Conservation (phyloP, 768 basidiomycete genomes). For the Tricholomella constricta region DNA sequence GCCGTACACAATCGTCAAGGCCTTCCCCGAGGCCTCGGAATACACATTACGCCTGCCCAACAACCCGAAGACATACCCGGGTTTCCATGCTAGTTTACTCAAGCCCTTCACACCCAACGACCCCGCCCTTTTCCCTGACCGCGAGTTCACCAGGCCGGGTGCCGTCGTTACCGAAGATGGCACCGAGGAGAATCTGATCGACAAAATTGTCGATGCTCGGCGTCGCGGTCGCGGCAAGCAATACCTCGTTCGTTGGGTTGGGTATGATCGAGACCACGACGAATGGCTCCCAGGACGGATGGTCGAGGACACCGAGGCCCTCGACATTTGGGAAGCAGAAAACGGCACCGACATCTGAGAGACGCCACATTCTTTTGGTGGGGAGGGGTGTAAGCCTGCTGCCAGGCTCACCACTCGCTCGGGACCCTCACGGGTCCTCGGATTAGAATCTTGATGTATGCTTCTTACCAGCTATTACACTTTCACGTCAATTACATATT, state of each 20-base stretch:
- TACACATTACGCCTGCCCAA: constrained; percentile 11
- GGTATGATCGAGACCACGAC: constrained; percentile 25
- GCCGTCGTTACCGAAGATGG: constrained; percentile 28
- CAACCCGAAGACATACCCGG: background rate
- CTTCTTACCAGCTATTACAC: too few relatives aligned
- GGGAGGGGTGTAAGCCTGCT: constrained; percentile 16
- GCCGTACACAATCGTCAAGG: constrained; percentile 19
- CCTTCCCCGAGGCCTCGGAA: constrained; percentile 6
- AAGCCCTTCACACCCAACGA: constrained; percentile 7
- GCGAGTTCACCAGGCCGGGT: constrained; percentile 13
- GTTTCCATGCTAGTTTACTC: background rate
- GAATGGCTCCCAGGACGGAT: constrained; percentile 25
- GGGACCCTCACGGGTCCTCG: too few relatives aligned
- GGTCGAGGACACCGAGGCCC: constrained; percentile 20
- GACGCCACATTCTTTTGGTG: background rate
- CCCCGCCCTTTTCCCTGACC: constrained; percentile 27
- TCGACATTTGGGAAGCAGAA: constrained; percentile 19
- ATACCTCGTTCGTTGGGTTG: constrained; percentile 33
- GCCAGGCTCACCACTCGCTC: too few relatives aligned
- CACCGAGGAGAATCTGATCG: constrained; percentile 23
- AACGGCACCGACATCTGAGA: background rate
- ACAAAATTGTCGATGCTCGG: constrained; percentile 28
- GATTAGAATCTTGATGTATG: too few relatives aligned
- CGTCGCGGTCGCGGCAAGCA: constrained; percentile 20
- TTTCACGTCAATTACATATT: too few relatives aligned